Percentiles rank a stretch among this genome's conserved stretches.
These are phyloP conservation scores for Botrytis fragariae DNA, from an alignment of 2,329 filamentous ascomycete species.

Conservation along the genomic window DNA sequence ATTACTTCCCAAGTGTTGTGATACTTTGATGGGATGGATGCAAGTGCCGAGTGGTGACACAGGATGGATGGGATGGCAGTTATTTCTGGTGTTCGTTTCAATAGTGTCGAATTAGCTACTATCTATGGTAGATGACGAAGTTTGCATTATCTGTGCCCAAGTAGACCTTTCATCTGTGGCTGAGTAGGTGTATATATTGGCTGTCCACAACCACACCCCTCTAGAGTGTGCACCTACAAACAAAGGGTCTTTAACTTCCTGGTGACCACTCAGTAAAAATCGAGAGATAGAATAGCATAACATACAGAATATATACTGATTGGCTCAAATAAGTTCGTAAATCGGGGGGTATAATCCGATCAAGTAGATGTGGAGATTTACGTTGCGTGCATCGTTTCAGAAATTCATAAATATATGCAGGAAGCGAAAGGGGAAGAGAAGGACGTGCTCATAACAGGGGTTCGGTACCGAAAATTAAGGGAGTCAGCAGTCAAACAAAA, in stretches of 20 bases:
- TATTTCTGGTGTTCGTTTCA: not conserved
- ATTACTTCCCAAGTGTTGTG: not conserved
- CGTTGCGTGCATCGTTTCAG: not conserved
- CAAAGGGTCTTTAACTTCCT: not conserved
- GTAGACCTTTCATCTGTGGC: slow-evolving; percentile 4
- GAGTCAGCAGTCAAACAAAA: not conserved
- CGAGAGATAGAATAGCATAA: too few relatives aligned
- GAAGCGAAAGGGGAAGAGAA: not conserved
- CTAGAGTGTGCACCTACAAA: not conserved
- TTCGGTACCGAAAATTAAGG: not conserved
- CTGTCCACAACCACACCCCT: not conserved
- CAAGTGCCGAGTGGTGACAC: not conserved
- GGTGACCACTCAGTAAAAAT: not conserved
- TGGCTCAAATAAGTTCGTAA: not conserved
- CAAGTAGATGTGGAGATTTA: slow-evolving; percentile 1
- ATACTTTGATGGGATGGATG: not conserved
- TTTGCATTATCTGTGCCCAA: not conserved
- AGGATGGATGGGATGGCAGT: not conserved
- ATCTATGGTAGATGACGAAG: not conserved
- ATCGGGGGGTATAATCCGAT: not conserved
- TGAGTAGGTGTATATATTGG: not conserved
- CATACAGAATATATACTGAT: not conserved
- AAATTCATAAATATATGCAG: not conserved
- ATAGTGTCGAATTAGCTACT: not conserved
- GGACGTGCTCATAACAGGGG: not conserved